Percentiles rank a stretch among this genome's conserved stretches.
These are phyloP conservation scores for Mariannaea sp. DNA, from an alignment of 2,329 filamentous ascomycete species.

Conservation along the genomic window DNA sequence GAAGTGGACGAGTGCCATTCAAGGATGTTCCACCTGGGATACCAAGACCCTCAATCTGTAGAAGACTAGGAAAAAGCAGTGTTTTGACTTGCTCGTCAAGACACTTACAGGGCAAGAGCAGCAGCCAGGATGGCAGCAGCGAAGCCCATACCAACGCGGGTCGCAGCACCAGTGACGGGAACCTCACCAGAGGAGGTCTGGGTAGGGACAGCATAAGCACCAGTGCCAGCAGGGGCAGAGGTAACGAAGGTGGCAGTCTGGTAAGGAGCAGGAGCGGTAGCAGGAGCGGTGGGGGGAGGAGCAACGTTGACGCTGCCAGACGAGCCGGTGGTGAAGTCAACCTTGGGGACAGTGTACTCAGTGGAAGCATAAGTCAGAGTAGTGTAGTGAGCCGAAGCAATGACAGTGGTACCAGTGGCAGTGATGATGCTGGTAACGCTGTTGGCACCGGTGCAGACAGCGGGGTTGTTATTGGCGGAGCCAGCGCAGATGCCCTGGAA, in stretches of 20 bases:
- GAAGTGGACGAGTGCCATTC: constrained; percentile 34
- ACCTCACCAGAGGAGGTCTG: constrained; percentile 42
- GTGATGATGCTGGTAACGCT: constrained; percentile 65
- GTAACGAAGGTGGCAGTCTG: constrained; percentile 34
- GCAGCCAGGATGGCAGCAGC: constrained; percentile 51
- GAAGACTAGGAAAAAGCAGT: constrained; percentile 33
- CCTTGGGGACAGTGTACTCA: constrained; percentile 57
- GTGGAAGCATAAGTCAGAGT: constrained; percentile 59
- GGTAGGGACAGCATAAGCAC: constrained; percentile 42
- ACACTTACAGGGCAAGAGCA: constrained; percentile 53
- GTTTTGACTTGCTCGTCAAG: constrained; percentile 29
- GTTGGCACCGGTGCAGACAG: constrained; percentile 76
- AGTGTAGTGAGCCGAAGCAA: constrained; percentile 55
- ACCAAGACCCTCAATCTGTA: constrained; percentile 36
- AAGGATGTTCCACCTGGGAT: constrained; percentile 33
- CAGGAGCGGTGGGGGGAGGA: constrained; percentile 45
- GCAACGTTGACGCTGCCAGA: constrained; percentile 26
- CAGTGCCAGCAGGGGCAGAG: constrained; percentile 39
- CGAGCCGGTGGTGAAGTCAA: constrained; percentile 52
- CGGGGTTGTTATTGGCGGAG: constrained; percentile 78
- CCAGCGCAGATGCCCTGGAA: constrained; percentile 89
- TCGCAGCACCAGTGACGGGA: constrained; percentile 47
- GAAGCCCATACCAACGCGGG: constrained; percentile 52
- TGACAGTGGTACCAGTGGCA: constrained; percentile 55
- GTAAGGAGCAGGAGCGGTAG: constrained; percentile 42